phyloP scores from a whole-genome alignment of 352 stramenopile species.

The Phytophthora cryptogea region DNA sequence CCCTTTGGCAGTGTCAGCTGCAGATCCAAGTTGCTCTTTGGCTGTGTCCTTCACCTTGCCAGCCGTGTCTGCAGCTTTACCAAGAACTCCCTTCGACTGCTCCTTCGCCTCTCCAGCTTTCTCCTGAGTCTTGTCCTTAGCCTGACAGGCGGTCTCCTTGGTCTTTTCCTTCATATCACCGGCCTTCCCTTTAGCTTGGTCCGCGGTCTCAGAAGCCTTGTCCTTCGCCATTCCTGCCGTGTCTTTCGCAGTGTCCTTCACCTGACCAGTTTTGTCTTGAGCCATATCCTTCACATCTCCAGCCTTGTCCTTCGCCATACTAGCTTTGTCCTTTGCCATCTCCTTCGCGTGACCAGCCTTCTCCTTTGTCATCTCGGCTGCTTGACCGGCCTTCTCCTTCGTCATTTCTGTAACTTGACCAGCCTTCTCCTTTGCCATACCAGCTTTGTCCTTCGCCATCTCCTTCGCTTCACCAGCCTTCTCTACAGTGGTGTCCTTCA shows the following conservation, averaged over 20 bases:
- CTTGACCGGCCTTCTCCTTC: conserved; percentile 17
- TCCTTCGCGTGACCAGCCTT: conserved; percentile 19
- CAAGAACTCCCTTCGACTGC: conserved; percentile 12
- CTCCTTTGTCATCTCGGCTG: conserved; percentile 13
- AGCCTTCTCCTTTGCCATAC: conserved; percentile 28
- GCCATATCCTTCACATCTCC: conserved; percentile 8
- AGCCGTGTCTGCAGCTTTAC: conserved; percentile 12
- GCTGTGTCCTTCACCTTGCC: conserved; percentile 20
- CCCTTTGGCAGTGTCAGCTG: conserved; percentile 19
- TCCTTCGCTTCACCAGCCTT: conserved; percentile 22
- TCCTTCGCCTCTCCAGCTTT: conserved; percentile 16
- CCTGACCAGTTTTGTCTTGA: conserved; percentile 25
- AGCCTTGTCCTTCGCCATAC: conserved; percentile 30
- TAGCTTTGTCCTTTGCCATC: conserved; percentile 19
- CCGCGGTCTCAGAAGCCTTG: conserved; percentile 4
- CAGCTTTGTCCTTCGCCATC: conserved; percentile 24
- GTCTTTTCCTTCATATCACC: conserved; percentile 21
- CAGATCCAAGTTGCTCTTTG: conserved; percentile 19
- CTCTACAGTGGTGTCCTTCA: conserved; percentile 14
- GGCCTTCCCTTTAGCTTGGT: conserved; percentile 10
- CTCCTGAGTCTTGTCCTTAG: conserved; percentile 16
- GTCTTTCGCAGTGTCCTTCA: conserved; percentile 19
- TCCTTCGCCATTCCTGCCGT: conserved; percentile 22
- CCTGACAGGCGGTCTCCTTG: conserved; percentile 18
- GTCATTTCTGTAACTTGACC: conserved; percentile 13